A percentile compares a stretch with the other conserved stretches of the same genome.
These are phyloP conservation scores for Diaporthe batatas DNA, from an alignment of 2,329 filamentous ascomycete species.

Conservation along the genomic window DNA sequence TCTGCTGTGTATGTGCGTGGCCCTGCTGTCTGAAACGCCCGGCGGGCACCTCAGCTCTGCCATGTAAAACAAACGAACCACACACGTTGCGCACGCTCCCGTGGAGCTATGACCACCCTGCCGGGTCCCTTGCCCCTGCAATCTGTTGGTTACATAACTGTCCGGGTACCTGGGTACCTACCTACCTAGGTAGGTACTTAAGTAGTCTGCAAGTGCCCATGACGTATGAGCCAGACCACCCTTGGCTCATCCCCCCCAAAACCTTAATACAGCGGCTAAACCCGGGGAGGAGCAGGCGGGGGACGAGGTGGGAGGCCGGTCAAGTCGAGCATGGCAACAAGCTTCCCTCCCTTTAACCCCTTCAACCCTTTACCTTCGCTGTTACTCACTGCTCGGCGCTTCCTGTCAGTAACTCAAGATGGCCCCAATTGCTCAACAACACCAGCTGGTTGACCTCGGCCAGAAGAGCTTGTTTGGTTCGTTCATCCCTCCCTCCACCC, in stretches of 20 bases:
- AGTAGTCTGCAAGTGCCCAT: conserved; percentile 15
- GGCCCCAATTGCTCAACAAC: conserved; percentile 35
- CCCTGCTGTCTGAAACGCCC: conserved; percentile 31
- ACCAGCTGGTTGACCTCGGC: conserved; percentile 71
- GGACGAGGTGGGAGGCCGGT: too few species aligned
- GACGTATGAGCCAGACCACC: conserved; percentile 12
- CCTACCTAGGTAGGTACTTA: too few species aligned
- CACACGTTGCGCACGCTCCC: background rate
- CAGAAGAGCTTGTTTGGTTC: conserved; percentile 76
- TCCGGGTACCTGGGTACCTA: too few species aligned
- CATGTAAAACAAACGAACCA: conserved; percentile 7
- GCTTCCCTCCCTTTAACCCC: background rate
- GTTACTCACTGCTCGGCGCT: background rate
- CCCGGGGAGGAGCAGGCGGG: background rate
- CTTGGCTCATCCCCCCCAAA: background rate
- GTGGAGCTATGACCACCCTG: conserved; percentile 18
- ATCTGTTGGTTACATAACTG: background rate
- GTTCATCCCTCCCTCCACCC: conserved; percentile 49
- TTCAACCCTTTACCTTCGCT: too few species aligned
- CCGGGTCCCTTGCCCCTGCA: conserved; percentile 19
- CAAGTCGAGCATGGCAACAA: too few species aligned
- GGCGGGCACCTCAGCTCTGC: too few species aligned
- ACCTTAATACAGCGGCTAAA: conserved; percentile 1
- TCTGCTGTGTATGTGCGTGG: background rate
- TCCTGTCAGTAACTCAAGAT: conserved; percentile 30